These are phyloP conservation scores for Rhodotorula mucilaginosa DNA, from an alignment of 1,284 basidiomycete genomes.

Conservation along the genomic window DNA sequence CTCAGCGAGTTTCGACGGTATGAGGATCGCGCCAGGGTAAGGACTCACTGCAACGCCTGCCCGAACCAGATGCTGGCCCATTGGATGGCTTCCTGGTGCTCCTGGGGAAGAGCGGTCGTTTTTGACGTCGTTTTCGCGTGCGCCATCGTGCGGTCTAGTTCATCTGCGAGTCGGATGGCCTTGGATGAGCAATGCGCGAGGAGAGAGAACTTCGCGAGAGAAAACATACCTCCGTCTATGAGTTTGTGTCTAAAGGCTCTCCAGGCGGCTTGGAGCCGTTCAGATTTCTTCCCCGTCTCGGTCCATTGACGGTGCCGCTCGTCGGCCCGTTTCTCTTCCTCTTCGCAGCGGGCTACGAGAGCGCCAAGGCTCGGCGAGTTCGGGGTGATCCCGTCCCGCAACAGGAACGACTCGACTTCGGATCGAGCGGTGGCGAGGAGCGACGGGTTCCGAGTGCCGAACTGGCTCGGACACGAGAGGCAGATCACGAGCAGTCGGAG, in stretches of 20 bases:
- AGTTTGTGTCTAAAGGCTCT: constrained; percentile 22
- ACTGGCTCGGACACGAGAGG: constrained; percentile 16
- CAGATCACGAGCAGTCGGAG: constrained; percentile 30
- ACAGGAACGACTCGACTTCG: constrained; percentile 32
- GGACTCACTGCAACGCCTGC: constrained; percentile 34
- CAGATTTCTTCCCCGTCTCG: constrained; percentile 12
- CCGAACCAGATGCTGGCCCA: constrained; percentile 40
- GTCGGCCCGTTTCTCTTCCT: constrained; percentile 17
- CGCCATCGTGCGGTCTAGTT: constrained; percentile 33
- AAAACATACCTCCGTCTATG: constrained; percentile 21
- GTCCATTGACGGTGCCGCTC: constrained; percentile 17
- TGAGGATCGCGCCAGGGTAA: neutral
- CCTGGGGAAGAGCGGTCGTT: constrained; percentile 22
- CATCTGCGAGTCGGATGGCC: constrained; percentile 12
- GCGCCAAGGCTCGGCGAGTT: neutral
- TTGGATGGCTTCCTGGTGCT: constrained; percentile 34
- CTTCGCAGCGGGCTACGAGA: neutral
- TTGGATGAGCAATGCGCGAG: neutral
- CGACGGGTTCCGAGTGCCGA: neutral
- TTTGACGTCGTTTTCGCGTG: constrained; percentile 7
- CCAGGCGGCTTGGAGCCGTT: constrained; percentile 33
- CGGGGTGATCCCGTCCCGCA: constrained; percentile 5
- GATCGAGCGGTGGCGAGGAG: constrained; percentile 14
- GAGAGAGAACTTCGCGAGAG: neutral
- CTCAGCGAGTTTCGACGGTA: neutral